Evolutionary conservation across 148 eudicot species (phyloP), one percentile per base, ranked within the genome.

Genomic region (Nyssa sinensis): DNA sequence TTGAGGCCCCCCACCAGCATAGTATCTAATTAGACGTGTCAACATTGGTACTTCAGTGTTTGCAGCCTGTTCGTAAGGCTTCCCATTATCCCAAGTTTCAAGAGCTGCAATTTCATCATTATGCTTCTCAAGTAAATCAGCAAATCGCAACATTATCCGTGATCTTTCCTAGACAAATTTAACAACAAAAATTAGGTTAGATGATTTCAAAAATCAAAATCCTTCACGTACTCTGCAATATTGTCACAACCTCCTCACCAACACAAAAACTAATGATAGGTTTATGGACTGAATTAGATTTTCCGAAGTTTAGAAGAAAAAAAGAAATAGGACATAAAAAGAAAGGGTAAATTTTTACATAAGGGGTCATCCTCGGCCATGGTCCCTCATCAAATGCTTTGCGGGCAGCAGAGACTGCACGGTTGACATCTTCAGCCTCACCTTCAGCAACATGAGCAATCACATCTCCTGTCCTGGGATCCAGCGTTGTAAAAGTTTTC

Each of bases 351-450:
- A n/a, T n/a, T n/a, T n/a, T n/a, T 88, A 90, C 97, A 85, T 90
- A 88, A 78, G 94, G 94, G 35, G 91, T 81, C 95, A 92, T 84
- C 80, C 64, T 90, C 0, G 95, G 97, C 97, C 94, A 92, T 21
- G 94, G 94, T 58, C 97, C 97, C 66, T 88, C 85, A 74, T 90
- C 94, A 30, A 92, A 92, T 11, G 95, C 97, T 79, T 85, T 85
- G n/a, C 97, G 93, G 37, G 94, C 97, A 82, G 90, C 90, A 72
- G 82, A 49, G 11, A 92, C 97, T 53, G 97, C 97, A 23, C 87
- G 81, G 74, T 92, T 78, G 27, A 92, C 75, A 66, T 92, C 97
- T 81, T 92, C 91, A 35, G 79, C 82, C 75, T 92, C 91, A 69
- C 94, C 93, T 78, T 90, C 97, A 63, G 94, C 86, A 44, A 92